These are phyloP conservation scores for Leishmania turanica DNA, from an alignment of 208 protist genomes.

Conservation along the genomic window DNA sequence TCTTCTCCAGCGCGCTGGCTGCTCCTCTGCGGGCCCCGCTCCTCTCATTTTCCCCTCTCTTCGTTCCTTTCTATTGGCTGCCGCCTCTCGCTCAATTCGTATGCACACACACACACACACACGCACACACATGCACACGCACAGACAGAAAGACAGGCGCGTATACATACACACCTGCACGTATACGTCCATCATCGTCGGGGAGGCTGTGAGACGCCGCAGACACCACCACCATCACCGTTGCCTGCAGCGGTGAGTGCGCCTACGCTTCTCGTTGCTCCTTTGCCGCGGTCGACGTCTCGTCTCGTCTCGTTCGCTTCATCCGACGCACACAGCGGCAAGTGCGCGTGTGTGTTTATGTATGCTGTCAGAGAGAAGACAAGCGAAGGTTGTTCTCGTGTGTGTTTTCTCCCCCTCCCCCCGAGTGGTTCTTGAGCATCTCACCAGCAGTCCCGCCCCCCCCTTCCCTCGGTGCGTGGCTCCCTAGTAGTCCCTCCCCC, in stretches of 20 bases:
- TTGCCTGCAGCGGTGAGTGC: not conserved
- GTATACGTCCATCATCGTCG: not conserved
- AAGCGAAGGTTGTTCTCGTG: not conserved
- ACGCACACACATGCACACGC: not conserved
- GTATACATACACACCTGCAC: not conserved
- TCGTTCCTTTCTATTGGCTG: not conserved
- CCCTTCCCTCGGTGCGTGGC: not conserved
- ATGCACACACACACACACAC: constrained; percentile 17
- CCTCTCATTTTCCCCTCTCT: not conserved
- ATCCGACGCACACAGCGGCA: not conserved
- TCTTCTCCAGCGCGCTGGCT: not conserved
- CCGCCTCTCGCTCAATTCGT: too few species aligned
- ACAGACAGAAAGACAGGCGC: too few species aligned
- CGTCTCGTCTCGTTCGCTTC: not conserved
- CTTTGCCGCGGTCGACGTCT: not conserved
- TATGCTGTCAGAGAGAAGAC: not conserved
- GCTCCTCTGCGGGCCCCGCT: not conserved
- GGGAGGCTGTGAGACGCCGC: not conserved
- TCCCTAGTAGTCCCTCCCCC: not conserved
- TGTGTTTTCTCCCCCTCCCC: not conserved
- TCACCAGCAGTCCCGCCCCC: not conserved
- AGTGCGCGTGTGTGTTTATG: not conserved
- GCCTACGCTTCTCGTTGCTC: not conserved
- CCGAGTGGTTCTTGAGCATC: not conserved
- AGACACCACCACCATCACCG: not conserved